These are phyloP conservation scores for Nicotiana benthamiana DNA, from an alignment of 257 asterid genomes.

Conservation along the genomic window DNA sequence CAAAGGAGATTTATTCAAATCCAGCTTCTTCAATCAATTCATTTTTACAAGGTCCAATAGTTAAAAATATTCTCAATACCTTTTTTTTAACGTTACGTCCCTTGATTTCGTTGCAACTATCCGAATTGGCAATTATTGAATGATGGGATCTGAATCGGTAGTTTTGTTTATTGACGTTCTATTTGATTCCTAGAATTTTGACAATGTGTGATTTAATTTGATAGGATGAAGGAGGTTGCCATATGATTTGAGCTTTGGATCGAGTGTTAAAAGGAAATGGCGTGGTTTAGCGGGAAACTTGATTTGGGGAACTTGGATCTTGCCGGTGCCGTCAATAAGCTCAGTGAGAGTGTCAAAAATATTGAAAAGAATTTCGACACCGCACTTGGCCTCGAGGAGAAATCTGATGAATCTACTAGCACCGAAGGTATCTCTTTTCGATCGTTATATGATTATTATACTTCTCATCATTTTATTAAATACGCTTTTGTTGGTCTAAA, in stretches of 20 bases:
- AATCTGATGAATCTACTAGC: slow-evolving; percentile 35
- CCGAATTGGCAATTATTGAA: background rate
- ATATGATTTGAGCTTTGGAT: slow-evolving; percentile 8
- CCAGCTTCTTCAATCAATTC: background rate
- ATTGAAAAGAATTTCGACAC: slow-evolving; percentile 93
- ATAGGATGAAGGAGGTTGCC: slow-evolving; percentile 19
- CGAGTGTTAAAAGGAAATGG: slow-evolving; percentile 31
- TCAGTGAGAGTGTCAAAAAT: slow-evolving; percentile 93
- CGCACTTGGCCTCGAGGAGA: slow-evolving; percentile 95
- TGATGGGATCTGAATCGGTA: background rate
- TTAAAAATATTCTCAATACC: background rate
- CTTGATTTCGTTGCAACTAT: background rate
- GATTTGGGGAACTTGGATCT: slow-evolving; percentile 82
- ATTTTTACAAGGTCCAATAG: background rate
- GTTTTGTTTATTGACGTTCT: background rate
- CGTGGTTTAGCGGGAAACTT: slow-evolving; percentile 89
- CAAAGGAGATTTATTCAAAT: background rate
- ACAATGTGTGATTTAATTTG: background rate
- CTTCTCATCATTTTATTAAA: background rate
- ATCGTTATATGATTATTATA: background rate
- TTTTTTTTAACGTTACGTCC: background rate
- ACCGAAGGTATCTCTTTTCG: slow-evolving; percentile 49
- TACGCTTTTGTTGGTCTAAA: background rate
- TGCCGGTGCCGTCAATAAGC: slow-evolving; percentile 87
- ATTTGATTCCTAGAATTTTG: background rate